A percentile compares a stretch with the other conserved stretches of the same genome.
Conservation (phyloP, 2,329 filamentous ascomycete species). For the Colletotrichum paranaense region DNA sequence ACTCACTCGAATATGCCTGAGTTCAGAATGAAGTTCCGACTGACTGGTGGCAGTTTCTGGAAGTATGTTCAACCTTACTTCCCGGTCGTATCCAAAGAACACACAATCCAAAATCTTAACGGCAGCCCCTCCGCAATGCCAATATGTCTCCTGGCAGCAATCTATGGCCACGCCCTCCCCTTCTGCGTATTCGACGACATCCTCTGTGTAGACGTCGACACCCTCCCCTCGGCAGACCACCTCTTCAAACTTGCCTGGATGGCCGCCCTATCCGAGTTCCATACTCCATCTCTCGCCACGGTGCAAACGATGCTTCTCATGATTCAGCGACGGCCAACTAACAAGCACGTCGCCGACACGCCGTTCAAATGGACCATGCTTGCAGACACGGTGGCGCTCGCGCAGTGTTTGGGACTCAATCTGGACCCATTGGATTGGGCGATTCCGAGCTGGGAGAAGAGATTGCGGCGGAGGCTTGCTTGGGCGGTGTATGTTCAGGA, state of each 20-base stretch:
- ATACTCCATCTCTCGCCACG: slow-evolving; percentile 15
- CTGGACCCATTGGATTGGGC: slow-evolving; percentile 18
- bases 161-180: slow-evolving; percentile 19
- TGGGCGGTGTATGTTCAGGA: slow-evolving; percentile 27
- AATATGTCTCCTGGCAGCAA: slow-evolving; percentile 1
- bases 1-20: background rate
- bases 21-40: background rate
- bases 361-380: slow-evolving; percentile 33
- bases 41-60: slow-evolving; percentile 5
- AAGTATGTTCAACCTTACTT: slow-evolving; percentile 26
- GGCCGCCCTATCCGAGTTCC: slow-evolving; percentile 8
- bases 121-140: slow-evolving; percentile 8
- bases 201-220: slow-evolving; percentile 18
- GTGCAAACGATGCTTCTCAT: slow-evolving; percentile 28
- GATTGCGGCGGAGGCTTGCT: slow-evolving; percentile 12
- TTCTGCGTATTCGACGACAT: slow-evolving; percentile 29
- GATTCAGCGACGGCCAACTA: slow-evolving; percentile 27
- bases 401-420: slow-evolving; percentile 22
- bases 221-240: slow-evolving; percentile 14
- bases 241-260: slow-evolving; percentile 28
- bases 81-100: slow-evolving; percentile 9
- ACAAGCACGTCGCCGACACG: slow-evolving; percentile 25
- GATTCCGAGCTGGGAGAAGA: slow-evolving; percentile 21
- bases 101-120: background rate
- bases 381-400: slow-evolving; percentile 16